A percentile compares a stretch with the other conserved stretches of the same genome.
Conservation (phyloP, 208 protist genomes). For the Leishmania mexicana region DNA sequence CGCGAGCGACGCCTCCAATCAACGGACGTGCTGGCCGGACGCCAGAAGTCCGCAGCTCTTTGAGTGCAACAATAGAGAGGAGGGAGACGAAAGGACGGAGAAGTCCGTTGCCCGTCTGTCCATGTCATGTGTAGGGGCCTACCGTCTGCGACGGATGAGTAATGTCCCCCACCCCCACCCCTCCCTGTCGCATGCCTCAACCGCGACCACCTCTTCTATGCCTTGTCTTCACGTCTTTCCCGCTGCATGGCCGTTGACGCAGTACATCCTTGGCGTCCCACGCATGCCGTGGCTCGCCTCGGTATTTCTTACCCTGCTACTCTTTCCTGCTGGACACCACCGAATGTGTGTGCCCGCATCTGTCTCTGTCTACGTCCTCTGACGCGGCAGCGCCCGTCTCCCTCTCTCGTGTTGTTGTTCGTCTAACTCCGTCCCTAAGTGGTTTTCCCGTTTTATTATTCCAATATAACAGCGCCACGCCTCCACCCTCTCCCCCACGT, state of each 20-base stretch:
- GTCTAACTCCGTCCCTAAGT: not conserved
- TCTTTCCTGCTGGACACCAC: no score
- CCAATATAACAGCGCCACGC: not conserved
- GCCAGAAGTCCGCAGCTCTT: slow-evolving; percentile 3
- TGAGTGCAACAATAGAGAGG: not conserved
- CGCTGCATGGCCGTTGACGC: not conserved
- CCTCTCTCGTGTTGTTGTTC: not conserved
- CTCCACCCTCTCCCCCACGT: no score
- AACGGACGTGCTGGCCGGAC: slow-evolving; percentile 7
- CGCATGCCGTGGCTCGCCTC: no score
- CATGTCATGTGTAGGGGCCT: not conserved
- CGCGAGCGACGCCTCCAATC: slow-evolving; percentile 16
- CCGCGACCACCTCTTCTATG: not conserved
- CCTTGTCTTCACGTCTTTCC: not conserved
- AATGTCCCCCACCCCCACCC: not conserved
- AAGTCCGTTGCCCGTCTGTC: not conserved
- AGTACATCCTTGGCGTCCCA: not conserved
- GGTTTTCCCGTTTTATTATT: not conserved
- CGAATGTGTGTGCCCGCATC: no score
- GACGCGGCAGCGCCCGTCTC: no score
- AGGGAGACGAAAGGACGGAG: not conserved
- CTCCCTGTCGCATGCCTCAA: not conserved
- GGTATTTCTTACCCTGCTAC: not conserved
- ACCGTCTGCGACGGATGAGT: not conserved
- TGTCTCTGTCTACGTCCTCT: no score